Evolutionary conservation across 73 alveolate species (phyloP), one percentile per base, ranked within the genome.

Genomic region (Loxodes magnus): DNA sequence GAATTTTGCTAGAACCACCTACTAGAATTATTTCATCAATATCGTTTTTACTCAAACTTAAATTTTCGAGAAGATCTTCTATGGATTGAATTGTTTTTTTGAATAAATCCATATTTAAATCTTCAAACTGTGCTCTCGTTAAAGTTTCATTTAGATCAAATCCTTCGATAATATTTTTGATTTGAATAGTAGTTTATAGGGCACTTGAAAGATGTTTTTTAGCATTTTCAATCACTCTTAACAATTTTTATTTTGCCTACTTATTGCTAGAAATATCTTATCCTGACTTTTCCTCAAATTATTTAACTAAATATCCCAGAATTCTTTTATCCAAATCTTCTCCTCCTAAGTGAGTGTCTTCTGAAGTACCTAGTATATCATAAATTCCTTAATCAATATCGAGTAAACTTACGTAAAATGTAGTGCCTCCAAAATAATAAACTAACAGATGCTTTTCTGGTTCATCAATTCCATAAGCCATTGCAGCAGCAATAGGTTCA

Each of bases 401-500:
- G 36, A 83, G 68, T 26, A 86, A 64, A 12, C 90, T 53, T 58
- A 84, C 95, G 65, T 86, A 94, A 59, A 83, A 84, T 12, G 94
- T 86, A 3, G 88, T 90, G 35, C 88, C 92, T n/a, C 94, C 94
- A 25, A 78, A 49, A 77, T 82, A 91, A 56, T 78, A 78, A 44
- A 81, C 58, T 44, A 81, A 64, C 10, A 79, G 71, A 35, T 79
- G 65, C 25, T 56, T 56, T 57, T 81, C 86, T 30, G 56, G 56
- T 44, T 24, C 33, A 42, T 75, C 89, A 43, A 86, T 74, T 10
- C 97, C 97, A 49, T 77, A 77, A 21, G 97, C 90, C 28, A 86
- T 77, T 22, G 93, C 80, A 7, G 97, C 95, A 4, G 97, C 91
- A 35, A 93, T 78, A 15, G 97, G 94, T 60, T 79, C 97, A 53